phyloP scores from a whole-genome alignment of 129 eudicot species.

The Centella asiatica region DNA sequence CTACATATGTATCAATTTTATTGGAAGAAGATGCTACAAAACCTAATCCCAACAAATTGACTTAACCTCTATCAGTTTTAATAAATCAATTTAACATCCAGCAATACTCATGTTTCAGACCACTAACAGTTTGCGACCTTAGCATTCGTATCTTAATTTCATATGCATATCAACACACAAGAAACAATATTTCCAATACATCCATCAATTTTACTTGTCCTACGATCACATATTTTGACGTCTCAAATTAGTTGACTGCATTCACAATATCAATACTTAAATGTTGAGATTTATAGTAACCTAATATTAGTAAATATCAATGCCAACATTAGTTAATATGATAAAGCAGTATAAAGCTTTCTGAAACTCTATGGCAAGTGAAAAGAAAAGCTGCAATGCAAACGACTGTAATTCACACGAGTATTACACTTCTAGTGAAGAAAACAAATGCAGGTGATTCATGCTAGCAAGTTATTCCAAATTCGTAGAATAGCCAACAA shows the following conservation, averaged over 20 bases:
- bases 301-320: too few species aligned
- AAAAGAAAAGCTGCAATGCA: background rate
- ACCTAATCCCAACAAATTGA: too few species aligned
- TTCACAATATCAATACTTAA: too few species aligned
- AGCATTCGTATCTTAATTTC: background rate
- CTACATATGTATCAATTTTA: background rate
- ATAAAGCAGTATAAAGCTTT: background rate
- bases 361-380: background rate
- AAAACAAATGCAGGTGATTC: background rate
- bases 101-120: background rate
- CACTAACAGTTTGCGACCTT: background rate
- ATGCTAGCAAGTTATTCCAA: conserved; percentile 1
- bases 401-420: too few species aligned
- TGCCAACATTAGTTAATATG: too few species aligned
- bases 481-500: background rate
- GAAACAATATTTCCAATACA: background rate
- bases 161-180: background rate
- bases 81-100: background rate
- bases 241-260: background rate
- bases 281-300: too few species aligned
- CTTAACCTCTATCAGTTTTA: background rate
- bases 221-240: background rate
- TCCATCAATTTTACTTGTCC: background rate
- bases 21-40: too few species aligned
- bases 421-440: background rate